A percentile compares a stretch with the other conserved stretches of the same genome.
Evolutionary conservation across 257 asterid species (phyloP).

Genomic region (Primulina eburnea): DNA sequence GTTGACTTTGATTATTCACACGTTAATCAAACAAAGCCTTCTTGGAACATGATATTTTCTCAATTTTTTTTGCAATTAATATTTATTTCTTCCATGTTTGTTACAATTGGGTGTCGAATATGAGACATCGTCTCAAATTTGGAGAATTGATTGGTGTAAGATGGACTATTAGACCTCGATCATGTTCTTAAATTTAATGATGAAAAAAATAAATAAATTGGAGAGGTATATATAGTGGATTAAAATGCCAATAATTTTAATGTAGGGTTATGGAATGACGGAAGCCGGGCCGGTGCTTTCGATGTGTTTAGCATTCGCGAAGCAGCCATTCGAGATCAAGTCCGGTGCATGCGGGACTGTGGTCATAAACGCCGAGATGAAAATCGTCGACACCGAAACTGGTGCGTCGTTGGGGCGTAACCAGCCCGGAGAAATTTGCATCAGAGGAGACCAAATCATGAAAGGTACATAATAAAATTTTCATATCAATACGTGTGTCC

Average conservation of each 20-base stretch:
- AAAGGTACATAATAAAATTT: conserved; percentile 43
- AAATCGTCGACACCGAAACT: conserved; percentile 62
- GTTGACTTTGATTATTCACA: not conserved
- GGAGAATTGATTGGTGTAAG: too few relatives aligned
- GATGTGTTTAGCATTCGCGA: conserved; percentile 90
- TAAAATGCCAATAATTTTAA: not conserved
- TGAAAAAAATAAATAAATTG: too few relatives aligned
- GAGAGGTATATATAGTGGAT: too few relatives aligned
- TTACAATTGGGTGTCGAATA: too few relatives aligned
- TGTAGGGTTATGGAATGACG: conserved; percentile 95
- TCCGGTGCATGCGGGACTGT: conserved; percentile 95
- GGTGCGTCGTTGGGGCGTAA: conserved; percentile 66
- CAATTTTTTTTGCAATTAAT: too few relatives aligned
- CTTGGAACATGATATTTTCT: not conserved
- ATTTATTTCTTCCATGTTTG: too few relatives aligned
- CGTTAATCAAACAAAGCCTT: not conserved
- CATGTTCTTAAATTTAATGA: too few relatives aligned
- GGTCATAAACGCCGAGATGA: conserved; percentile 90
- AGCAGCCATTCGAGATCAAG: conserved; percentile 70
- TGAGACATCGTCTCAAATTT: not conserved
- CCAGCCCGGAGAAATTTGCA: conserved; percentile 83
- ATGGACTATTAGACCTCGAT: too few relatives aligned
- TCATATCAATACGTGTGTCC: not conserved
- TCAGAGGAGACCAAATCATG: conserved; percentile 91
- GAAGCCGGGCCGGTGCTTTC: conserved; percentile 94